Base-by-base conservation (phyloP, 768 basidiomycete genomes). In the Kwoniella bestiolae region DNA sequence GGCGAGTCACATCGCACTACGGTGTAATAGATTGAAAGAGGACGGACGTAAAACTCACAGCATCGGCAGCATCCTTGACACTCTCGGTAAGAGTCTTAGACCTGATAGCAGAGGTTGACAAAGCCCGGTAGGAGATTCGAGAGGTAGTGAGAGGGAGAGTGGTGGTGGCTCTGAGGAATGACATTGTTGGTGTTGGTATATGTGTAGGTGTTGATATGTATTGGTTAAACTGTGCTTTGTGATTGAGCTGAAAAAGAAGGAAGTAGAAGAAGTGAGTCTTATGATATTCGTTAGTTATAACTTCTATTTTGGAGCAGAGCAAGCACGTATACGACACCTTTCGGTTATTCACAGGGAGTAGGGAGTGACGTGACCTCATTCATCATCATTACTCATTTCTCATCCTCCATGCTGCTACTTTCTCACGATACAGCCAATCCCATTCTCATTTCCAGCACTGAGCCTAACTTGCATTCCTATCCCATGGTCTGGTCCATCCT, bases 41-140 rank as follows among this genome's bases (percentile, higher is more conserved):
- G 29, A 26, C 32, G 26, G 34, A 41, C 34, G 14, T 44, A 34
- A 16, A 7, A 72, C 74, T 69, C 64, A 75, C 74, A 50, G 74
- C 60, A 53, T 75, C 71, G 6, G 74, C 74, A 49, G 74, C 67
- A 25, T 75, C 74, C 52, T 75, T 75, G 55, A 75, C 74, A 18
- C 52, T 66, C 21, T 75, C 74, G 46, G 60, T 63, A 34, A 75
- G 32, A 3, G 66, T 47, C 55, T 75, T 75, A 9, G 32, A 29
- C 9, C 61, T 38, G 16, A 64, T 41, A n/a, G 65, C 67, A 23
- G 74, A 71, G 26, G 65, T 67, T 21, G 66, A 51, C 4, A 75
- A 46, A 32, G 65, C 63, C 55, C 71, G n/a, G 56, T 63, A 61
- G n/a, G 58, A 65, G 34, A 28, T 44, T 51, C 60, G 63, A 21